These are phyloP conservation scores for Ustilago esculenta DNA, from an alignment of 1,284 basidiomycete species.

Conservation along the genomic window DNA sequence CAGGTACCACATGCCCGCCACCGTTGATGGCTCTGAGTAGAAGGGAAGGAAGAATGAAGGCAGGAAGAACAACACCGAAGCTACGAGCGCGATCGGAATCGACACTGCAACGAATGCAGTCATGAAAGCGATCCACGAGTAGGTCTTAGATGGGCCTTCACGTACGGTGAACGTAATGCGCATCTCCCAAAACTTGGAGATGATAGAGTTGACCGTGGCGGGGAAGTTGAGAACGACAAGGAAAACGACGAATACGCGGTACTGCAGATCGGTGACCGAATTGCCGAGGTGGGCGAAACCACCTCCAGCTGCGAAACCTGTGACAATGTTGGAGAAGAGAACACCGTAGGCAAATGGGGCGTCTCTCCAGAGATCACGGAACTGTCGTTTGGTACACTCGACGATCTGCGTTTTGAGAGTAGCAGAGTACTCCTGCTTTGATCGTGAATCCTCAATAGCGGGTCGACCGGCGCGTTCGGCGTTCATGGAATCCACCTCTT, in stretches of 20 bases:
- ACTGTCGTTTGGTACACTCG: conserved; percentile 72
- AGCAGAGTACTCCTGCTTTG: conserved; percentile 72
- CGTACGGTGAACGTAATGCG: conserved; percentile 52
- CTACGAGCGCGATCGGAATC: conserved; percentile 55
- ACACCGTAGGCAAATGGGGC: conserved; percentile 82
- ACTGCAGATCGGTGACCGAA: conserved; percentile 35
- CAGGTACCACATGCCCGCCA: conserved; percentile 60
- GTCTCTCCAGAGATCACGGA: conserved; percentile 73
- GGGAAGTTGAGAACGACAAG: conserved; percentile 54
- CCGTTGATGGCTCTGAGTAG: conserved; percentile 38
- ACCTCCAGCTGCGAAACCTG: conserved; percentile 60
- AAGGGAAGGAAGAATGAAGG: conserved; percentile 61
- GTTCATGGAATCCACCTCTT: conserved; percentile 69
- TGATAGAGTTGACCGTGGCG: conserved; percentile 53
- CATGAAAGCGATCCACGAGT: conserved; percentile 53
- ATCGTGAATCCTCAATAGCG: conserved; percentile 31
- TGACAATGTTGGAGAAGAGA: conserved; percentile 69
- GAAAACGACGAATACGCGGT: conserved; percentile 43
- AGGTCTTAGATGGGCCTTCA: conserved; percentile 53
- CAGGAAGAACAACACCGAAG: conserved; percentile 63
- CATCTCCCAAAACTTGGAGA: conserved; percentile 57
- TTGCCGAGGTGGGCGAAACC: conserved; percentile 44
- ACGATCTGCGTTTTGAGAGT: conserved; percentile 71
- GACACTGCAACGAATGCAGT: conserved; percentile 48
- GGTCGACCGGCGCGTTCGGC: conserved; percentile 53